A percentile compares a stretch with the other conserved stretches of the same genome.
These are phyloP conservation scores for Hymenochaete sp. DNA, from an alignment of 1,284 basidiomycete species.

Conservation along the genomic window DNA sequence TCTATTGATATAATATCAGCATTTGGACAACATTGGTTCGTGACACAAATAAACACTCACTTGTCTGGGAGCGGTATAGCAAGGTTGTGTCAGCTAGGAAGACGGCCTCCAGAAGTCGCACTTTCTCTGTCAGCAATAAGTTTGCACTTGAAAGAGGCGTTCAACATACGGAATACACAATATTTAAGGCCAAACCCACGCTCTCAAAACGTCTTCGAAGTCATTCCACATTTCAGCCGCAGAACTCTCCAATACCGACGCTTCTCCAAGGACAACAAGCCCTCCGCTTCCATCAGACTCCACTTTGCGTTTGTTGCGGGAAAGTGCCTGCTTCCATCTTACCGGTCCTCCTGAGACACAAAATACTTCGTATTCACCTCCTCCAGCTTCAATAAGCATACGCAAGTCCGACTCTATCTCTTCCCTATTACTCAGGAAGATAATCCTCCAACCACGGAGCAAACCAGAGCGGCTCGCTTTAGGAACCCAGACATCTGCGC, in stretches of 20 bases:
- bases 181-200: conserved; percentile 38
- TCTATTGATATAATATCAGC: no score
- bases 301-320: conserved; percentile 34
- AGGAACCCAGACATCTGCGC: conserved; percentile 50
- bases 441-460: conserved; percentile 42
- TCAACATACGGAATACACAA: conserved; percentile 7
- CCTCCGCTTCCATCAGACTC: conserved; percentile 37
- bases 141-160: conserved; percentile 28
- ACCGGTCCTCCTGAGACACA: conserved; percentile 38
- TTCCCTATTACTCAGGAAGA: conserved; percentile 46
- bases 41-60: no score
- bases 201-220: conserved; percentile 39
- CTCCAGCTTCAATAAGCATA: conserved; percentile 45
- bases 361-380: conserved; percentile 51
- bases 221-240: conserved; percentile 43
- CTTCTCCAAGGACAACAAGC: conserved; percentile 46
- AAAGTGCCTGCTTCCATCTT: conserved; percentile 43
- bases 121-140: conserved; percentile 23
- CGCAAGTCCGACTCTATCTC: conserved; percentile 39
- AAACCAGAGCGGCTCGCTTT: conserved; percentile 50
- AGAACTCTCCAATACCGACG: conserved; percentile 35
- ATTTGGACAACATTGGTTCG: no score
- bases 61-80: no score
- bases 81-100: conserved; percentile 25
- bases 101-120: conserved; percentile 27